phyloP scores from a whole-genome alignment of 78 protist species.

The Acrasis kona region DNA sequence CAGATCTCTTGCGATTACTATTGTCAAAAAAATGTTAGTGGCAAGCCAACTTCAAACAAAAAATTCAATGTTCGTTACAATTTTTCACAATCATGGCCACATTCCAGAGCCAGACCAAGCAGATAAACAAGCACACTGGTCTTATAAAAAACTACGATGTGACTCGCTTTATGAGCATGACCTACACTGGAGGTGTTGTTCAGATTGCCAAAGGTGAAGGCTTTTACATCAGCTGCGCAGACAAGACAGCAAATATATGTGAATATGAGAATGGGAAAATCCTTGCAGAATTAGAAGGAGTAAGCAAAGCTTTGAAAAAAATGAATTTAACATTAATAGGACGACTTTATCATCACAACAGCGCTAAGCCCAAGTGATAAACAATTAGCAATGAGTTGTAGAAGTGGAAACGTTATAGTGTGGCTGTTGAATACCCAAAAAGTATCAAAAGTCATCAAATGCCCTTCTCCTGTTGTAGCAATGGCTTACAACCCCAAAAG shows the following conservation, averaged over 20 bases:
- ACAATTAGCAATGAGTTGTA: background rate
- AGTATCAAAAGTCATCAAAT: background rate
- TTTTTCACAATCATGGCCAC: no score
- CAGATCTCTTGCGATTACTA: no score
- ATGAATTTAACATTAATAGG: background rate
- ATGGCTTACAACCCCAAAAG: background rate
- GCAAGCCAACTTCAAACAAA: no score
- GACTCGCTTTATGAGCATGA: background rate
- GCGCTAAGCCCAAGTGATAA: background rate
- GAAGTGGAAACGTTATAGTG: background rate
- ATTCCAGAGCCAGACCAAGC: no score
- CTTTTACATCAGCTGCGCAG: background rate
- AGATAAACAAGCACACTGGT: no score
- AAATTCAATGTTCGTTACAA: no score
- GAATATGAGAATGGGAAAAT: background rate
- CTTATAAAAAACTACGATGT: background rate
- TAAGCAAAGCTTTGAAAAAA: background rate
- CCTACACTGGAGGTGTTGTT: background rate
- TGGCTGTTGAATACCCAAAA: no score
- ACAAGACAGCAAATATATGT: background rate
- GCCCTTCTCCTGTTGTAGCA: background rate
- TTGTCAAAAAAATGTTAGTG: no score
- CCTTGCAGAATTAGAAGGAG: background rate
- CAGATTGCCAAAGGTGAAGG: background rate
- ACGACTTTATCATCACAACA: background rate